Evolutionary conservation across 306 rosid species (phyloP).

Genomic region (Rosa persica): DNA sequence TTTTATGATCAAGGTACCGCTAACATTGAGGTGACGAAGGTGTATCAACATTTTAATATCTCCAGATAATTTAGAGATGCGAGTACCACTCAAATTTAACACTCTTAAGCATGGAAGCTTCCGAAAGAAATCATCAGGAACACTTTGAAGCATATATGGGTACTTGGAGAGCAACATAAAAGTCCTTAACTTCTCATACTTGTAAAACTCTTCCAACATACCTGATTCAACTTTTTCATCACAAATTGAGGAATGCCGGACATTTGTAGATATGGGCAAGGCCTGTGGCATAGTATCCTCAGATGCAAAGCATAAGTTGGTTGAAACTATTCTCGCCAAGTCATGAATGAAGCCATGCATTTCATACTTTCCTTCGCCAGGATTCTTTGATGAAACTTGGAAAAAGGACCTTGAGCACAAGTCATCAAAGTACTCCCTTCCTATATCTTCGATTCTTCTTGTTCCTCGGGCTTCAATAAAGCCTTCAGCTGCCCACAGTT

Average conservation of each 20-base stretch:
- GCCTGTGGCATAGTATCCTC: slow-evolving; percentile 2
- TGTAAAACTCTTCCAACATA: not conserved
- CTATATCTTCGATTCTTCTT: slow-evolving; percentile 26
- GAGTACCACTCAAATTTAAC: slow-evolving; percentile 20
- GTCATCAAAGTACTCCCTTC: slow-evolving; percentile 21
- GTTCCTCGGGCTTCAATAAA: slow-evolving; percentile 11
- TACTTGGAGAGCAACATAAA: not conserved
- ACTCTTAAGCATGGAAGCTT: slow-evolving; percentile 14
- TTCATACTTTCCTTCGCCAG: not conserved
- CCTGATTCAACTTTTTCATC: not conserved
- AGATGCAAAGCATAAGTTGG: slow-evolving; percentile 5
- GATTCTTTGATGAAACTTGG: not conserved
- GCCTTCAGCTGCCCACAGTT: slow-evolving; percentile 28
- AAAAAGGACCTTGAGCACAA: slow-evolving; percentile 15
- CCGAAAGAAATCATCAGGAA: slow-evolving; percentile 13
- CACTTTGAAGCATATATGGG: not conserved
- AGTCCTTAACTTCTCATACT: not conserved
- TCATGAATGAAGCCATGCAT: slow-evolving; percentile 27
- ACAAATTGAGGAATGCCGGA: slow-evolving; percentile 19
- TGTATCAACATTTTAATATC: not conserved
- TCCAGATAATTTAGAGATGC: slow-evolving; percentile 3
- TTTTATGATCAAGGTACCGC: not conserved
- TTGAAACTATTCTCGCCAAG: slow-evolving; percentile 21
- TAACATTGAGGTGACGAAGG: slow-evolving; percentile 3
- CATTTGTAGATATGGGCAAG: slow-evolving; percentile 2